phyloP scores from a whole-genome alignment of 2,329 filamentous ascomycete genomes.

The Epichloe coenophiala region DNA sequence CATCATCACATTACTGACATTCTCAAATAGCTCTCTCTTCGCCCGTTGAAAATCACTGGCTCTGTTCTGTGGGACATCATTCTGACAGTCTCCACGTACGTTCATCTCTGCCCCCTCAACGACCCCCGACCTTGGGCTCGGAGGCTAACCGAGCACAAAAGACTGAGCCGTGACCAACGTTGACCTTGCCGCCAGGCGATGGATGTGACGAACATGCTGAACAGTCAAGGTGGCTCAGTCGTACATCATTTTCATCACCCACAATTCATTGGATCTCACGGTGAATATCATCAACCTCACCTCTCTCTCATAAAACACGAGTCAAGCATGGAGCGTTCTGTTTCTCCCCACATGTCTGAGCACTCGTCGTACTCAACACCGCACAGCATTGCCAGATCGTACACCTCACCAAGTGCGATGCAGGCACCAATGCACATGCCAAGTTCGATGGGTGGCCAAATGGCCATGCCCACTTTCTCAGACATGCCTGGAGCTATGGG shows the following conservation, averaged over 20 bases:
- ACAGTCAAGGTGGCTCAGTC: conserved; percentile 30
- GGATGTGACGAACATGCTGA: conserved; percentile 40
- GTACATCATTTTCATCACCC: conserved; percentile 12
- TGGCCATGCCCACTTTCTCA: conserved; percentile 29
- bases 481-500: conserved; percentile 20
- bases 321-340: conserved; percentile 36
- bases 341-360: conserved; percentile 46
- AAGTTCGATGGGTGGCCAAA: conserved; percentile 26
- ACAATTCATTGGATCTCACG: conserved; percentile 18
- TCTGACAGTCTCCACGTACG: conserved; percentile 7
- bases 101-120: neutral
- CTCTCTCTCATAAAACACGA: conserved; percentile 22
- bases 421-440: conserved; percentile 34
- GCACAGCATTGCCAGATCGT: conserved; percentile 34
- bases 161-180: conserved; percentile 26
- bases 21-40: neutral
- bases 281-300: conserved; percentile 19
- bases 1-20: conserved; percentile 1
- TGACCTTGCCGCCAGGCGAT: conserved; percentile 34
- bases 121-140: neutral
- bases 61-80: conserved; percentile 12
- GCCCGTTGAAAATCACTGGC: conserved; percentile 4
- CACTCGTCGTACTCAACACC: conserved; percentile 41
- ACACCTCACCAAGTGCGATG: conserved; percentile 41
- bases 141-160: conserved; percentile 8